These are phyloP conservation scores for Lactifluus rugatus DNA, from an alignment of 768 basidiomycete genomes.

Conservation along the genomic window DNA sequence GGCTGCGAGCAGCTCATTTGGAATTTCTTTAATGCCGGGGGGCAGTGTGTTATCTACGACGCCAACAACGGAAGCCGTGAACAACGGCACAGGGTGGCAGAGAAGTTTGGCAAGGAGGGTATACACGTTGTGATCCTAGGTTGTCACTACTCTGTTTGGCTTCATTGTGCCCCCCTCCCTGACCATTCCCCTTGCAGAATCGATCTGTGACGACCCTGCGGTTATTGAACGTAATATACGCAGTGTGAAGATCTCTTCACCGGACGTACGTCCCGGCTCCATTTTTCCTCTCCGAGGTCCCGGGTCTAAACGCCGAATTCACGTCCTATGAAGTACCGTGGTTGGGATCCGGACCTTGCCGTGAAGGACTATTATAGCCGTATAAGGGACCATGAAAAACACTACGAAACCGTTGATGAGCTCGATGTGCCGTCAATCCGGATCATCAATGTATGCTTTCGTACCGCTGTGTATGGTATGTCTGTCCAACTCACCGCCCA, in stretches of 20 bases:
- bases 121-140: slow-evolving; percentile 94
- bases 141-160: slow-evolving; percentile 26
- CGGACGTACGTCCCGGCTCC: slow-evolving; percentile 57
- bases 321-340: slow-evolving; percentile 55
- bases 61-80: slow-evolving; percentile 84
- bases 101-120: slow-evolving; percentile 77
- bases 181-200: slow-evolving; percentile 44
- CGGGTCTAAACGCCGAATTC: not conserved
- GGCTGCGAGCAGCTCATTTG: slow-evolving; percentile 87
- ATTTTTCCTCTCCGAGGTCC: not conserved
- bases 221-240: slow-evolving; percentile 93
- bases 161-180: not conserved
- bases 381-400: slow-evolving; percentile 74
- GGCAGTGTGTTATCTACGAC: slow-evolving; percentile 97
- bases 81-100: slow-evolving; percentile 58
- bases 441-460: slow-evolving; percentile 13
- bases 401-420: slow-evolving; percentile 89
- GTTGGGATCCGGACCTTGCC: slow-evolving; percentile 88
- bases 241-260: slow-evolving; percentile 95
- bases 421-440: slow-evolving; percentile 32
- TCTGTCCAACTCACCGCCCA: not conserved
- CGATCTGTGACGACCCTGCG: slow-evolving; percentile 82
- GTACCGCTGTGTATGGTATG: not conserved
- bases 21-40: slow-evolving; percentile 78
- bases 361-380: slow-evolving; percentile 88